phyloP scores from a whole-genome alignment of 257 asterid species.

The Capsicum rhomboideum region DNA sequence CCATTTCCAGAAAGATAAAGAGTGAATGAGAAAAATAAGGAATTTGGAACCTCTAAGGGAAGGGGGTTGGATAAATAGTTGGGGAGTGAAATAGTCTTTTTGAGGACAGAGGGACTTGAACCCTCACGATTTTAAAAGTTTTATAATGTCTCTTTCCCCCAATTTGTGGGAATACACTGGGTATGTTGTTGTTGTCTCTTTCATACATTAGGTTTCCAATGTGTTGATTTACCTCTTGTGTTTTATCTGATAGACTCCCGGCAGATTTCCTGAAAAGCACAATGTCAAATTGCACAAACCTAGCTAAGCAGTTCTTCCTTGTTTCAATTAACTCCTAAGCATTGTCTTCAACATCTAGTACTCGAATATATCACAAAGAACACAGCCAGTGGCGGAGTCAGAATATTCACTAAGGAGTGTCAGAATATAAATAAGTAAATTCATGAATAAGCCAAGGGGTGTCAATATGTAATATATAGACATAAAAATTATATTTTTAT shows the following conservation, averaged over 20 bases:
- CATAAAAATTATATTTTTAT: too few relatives aligned
- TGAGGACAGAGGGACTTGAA: not conserved
- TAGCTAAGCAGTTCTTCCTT: not conserved
- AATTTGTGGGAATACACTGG: too few relatives aligned
- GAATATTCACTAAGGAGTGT: too few relatives aligned
- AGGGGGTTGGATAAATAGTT: not conserved
- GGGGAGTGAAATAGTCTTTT: not conserved
- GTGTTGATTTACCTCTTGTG: not conserved
- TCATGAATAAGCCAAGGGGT: too few relatives aligned
- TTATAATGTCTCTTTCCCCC: too few relatives aligned
- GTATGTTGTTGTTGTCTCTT: too few relatives aligned
- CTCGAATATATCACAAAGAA: not conserved
- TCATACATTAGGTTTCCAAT: not conserved
- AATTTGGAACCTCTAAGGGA: not conserved
- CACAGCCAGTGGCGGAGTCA: too few relatives aligned
- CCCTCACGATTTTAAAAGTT: not conserved
- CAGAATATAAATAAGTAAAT: too few relatives aligned
- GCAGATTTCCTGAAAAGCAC: not conserved
- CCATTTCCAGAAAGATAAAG: not conserved
- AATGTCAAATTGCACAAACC: not conserved
- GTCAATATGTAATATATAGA: too few relatives aligned
- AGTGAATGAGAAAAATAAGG: not conserved
- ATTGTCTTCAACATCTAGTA: not conserved
- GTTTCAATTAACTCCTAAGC: not conserved
- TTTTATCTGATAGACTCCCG: not conserved